Percentiles rank a stretch among this genome's conserved stretches.
phyloP scores from a whole-genome alignment of 176 grass and related monocot genomes.

The Carex pumila region DNA sequence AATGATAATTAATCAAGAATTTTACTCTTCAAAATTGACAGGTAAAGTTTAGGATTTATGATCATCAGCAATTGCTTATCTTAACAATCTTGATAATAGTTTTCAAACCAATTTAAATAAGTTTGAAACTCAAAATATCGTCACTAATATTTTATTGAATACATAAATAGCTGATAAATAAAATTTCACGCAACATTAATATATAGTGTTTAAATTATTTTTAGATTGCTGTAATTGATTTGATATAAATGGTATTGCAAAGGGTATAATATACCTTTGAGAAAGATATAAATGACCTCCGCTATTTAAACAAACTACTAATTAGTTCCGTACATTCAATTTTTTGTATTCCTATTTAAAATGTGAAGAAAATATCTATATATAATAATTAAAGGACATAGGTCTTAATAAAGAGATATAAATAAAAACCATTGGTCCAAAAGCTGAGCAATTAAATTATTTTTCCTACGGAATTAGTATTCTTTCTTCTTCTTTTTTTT shows the following conservation, averaged over 20 bases:
- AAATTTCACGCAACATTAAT: neutral
- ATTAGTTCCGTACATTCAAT: too few species aligned
- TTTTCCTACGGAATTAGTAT: neutral
- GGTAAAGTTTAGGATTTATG: neutral
- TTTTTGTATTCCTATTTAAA: too few species aligned
- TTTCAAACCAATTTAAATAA: neutral
- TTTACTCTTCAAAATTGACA: neutral
- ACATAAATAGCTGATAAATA: neutral
- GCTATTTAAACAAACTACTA: too few species aligned
- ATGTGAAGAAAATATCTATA: too few species aligned
- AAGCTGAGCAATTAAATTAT: neutral
- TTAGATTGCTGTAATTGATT: neutral
- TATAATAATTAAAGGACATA: neutral
- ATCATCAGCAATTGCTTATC: neutral
- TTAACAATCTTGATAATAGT: neutral
- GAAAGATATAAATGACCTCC: neutral
- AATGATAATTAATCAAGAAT: neutral
- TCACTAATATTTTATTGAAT: neutral
- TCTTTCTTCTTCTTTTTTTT: too few species aligned
- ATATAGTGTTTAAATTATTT: neutral
- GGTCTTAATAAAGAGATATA: neutral
- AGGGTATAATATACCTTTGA: neutral
- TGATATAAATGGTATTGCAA: neutral
- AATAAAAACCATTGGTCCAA: neutral
- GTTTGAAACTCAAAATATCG: neutral